These are phyloP conservation scores for Myriosclerotinia curreyana DNA, from an alignment of 2,329 filamentous ascomycete genomes.

Conservation along the genomic window DNA sequence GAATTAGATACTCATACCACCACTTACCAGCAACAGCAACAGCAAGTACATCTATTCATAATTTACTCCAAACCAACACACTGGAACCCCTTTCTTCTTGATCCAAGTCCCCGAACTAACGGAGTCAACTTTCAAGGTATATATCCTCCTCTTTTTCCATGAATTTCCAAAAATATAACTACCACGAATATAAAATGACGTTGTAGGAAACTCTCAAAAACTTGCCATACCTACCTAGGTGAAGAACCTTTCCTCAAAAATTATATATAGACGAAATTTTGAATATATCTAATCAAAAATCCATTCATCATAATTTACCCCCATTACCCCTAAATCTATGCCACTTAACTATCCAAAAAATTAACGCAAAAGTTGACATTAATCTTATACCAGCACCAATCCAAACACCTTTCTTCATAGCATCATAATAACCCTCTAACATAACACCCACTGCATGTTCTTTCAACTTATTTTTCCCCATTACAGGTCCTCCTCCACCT, in stretches of 20 bases:
- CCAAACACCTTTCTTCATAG: slow-evolving; percentile 35
- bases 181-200: neutral
- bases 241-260: neutral
- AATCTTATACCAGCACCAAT: slow-evolving; percentile 31
- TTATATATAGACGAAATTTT: neutral
- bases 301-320: slow-evolving; percentile 6
- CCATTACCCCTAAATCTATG: slow-evolving; percentile 12
- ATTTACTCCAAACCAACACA: neutral
- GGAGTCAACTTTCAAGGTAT: neutral
- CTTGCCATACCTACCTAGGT: slow-evolving; percentile 1
- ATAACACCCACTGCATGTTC: slow-evolving; percentile 36
- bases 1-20: neutral
- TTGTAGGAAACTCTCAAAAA: neutral
- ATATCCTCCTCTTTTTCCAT: neutral
- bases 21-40: too few relatives aligned
- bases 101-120: neutral
- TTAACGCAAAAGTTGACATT: slow-evolving; percentile 19
- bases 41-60: neutral
- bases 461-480: slow-evolving; percentile 28
- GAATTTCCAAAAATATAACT: neutral
- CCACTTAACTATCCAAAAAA: slow-evolving; percentile 18
- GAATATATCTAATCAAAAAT: slow-evolving; percentile 1
- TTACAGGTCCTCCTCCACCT: slow-evolving; percentile 26
- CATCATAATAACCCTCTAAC: slow-evolving; percentile 39
- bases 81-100: neutral